Evolutionary conservation across 208 protist genomes (phyloP), one percentile per base, ranked within the genome.

Genomic region (Porcisia deanei): DNA sequence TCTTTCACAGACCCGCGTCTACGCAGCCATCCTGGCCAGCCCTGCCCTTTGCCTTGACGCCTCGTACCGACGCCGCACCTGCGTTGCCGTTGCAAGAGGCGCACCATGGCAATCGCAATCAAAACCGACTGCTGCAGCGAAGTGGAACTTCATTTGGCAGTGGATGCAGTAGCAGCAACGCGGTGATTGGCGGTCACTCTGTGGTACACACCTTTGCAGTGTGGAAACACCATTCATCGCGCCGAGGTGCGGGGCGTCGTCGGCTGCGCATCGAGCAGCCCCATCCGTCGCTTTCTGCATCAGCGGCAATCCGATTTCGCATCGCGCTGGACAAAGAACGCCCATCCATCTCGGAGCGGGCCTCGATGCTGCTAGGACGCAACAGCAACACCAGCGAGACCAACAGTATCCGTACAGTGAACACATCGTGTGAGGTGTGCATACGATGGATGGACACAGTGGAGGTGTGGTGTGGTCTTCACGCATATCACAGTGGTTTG

Each of bases 221-320:
- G 6, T 74, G 81, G 75, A 93, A 93, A 76, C 89, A 93, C 63
- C 89, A 93, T 77, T 70, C 86, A 60, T 91, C 87, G 16, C 85
- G 89, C 57, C 76, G 71, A 25, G 82, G 87, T 25, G 77, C 76
- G 2, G 85, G 87, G 34, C 80, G 75, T 12, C 86, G 89, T 6
- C 68, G 82, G 55, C 81, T 93, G 34, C 67, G 49, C 59, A n/a
- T 82, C 39, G 55, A 55, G 53, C 20, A 39, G 58, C 52, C 16
- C 34, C 4, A 49, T 71, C 37, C 54, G 22, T 41, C 58, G 6
- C 22, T 47, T 7, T 39, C 49, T 2, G 47, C 61, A 7, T 54
- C 25, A 25, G 14, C 22, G 20, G 53, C 47, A 60, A 63, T 60
- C 47, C 66, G 71, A 49, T 61, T 66, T 57, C 75, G 74, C 37